Conservation (phyloP, 148 eudicot species). For the Polygonum aviculare region DNA sequence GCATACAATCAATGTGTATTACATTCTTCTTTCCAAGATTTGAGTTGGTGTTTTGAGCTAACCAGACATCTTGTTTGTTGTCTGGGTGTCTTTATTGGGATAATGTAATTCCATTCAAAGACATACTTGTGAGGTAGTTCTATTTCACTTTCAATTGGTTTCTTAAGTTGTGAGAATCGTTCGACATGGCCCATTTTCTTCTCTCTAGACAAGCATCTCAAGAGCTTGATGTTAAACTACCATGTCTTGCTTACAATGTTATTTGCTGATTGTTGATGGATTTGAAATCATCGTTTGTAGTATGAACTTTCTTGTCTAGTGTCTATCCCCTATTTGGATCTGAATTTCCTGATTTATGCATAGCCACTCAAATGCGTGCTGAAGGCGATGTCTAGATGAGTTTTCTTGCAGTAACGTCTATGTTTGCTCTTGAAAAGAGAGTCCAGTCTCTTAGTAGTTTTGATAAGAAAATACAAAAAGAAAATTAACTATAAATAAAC, state of each 20-base stretch:
- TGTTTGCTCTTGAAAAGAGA: background rate
- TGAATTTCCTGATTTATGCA: background rate
- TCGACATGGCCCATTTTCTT: background rate
- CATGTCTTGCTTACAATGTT: background rate
- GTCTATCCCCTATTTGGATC: background rate
- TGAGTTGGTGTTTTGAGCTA: background rate
- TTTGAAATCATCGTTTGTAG: background rate
- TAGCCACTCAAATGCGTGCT: background rate
- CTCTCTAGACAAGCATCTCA: background rate
- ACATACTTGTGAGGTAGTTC: background rate
- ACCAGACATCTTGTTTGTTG: background rate
- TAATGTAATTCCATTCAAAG: background rate
- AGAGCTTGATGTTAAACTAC: background rate
- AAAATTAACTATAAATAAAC: no score
- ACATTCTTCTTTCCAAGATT: background rate
- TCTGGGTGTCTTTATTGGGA: background rate
- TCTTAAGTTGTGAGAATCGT: background rate
- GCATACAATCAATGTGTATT: background rate
- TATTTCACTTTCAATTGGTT: background rate
- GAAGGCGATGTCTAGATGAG: background rate
- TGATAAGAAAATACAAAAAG: no score
- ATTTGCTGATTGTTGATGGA: background rate
- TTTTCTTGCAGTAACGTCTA: background rate
- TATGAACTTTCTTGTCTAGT: background rate
- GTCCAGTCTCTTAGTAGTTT: no score